A percentile compares a stretch with the other conserved stretches of the same genome.
Evolutionary conservation across 495 filamentous ascomycete species (phyloP).

Genomic region (Aspergillus bertholletiae): DNA sequence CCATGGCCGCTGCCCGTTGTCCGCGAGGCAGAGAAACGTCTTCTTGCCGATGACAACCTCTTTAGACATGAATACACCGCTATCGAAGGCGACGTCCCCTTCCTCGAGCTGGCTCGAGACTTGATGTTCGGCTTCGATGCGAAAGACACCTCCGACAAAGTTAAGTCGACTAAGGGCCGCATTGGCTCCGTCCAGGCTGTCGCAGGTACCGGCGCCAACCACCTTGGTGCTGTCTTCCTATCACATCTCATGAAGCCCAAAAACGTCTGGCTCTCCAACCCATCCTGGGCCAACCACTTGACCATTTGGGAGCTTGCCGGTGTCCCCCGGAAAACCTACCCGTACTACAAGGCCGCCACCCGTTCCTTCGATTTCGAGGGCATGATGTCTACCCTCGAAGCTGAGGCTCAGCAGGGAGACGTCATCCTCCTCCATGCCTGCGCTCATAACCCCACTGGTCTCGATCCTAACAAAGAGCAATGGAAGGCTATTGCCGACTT

Average conservation of each 20-base stretch:
- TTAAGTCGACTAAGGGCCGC: constrained; percentile 29
- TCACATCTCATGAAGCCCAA: constrained; percentile 46
- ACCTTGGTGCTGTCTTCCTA: constrained; percentile 85
- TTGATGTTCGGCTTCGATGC: constrained; percentile 46
- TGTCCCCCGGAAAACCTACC: constrained; percentile 43
- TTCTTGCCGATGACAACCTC: constrained; percentile 34
- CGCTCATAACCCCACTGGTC: constrained; percentile 54
- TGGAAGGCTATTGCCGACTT: constrained; percentile 50
- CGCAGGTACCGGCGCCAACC: constrained; percentile 88
- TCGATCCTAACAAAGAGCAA: constrained; percentile 50
- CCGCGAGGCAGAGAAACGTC: constrained; percentile 39
- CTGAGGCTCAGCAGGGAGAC: constrained; percentile 38
- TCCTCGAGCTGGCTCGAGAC: constrained; percentile 40
- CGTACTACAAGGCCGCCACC: constrained; percentile 45
- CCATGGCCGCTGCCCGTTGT: constrained; percentile 51
- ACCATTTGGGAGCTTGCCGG: constrained; percentile 45
- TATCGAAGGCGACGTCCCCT: constrained; percentile 44
- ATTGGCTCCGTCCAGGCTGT: constrained; percentile 65
- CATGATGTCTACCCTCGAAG: constrained; percentile 44
- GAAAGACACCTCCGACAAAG: constrained; percentile 21
- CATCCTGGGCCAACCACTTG: constrained; percentile 50
- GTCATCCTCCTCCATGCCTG: constrained; percentile 50
- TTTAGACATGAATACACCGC: constrained; percentile 47
- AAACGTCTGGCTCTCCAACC: constrained; percentile 45
- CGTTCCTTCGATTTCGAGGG: constrained; percentile 45